phyloP scores from a whole-genome alignment of 495 filamentous ascomycete genomes.

The Cairneyella variabilis region DNA sequence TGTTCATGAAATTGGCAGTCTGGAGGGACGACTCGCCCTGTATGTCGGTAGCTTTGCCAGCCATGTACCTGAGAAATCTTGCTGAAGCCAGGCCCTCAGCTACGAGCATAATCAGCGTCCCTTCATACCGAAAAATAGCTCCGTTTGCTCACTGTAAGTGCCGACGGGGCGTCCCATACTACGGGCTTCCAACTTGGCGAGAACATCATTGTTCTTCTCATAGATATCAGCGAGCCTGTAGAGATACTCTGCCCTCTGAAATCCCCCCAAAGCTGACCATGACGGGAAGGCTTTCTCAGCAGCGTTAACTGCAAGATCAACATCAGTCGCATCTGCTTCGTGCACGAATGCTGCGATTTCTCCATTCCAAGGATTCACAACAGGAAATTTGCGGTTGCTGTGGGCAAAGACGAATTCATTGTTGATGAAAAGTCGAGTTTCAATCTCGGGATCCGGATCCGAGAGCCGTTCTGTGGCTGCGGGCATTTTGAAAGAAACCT shows the following conservation, averaged over 20 bases:
- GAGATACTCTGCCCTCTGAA: slow-evolving; percentile 67
- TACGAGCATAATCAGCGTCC: no score
- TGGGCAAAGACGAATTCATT: neutral
- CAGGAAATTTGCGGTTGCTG: neutral
- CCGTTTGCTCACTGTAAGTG: no score
- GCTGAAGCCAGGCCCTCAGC: neutral
- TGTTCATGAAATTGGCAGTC: slow-evolving; percentile 3
- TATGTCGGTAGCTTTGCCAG: slow-evolving; percentile 30
- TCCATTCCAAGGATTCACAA: neutral
- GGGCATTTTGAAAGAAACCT: no score
- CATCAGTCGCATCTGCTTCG: slow-evolving; percentile 83
- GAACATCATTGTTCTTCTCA: slow-evolving; percentile 67
- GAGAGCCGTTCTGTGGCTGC: no score
- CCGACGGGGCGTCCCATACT: no score
- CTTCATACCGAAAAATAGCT: no score
- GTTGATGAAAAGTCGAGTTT: slow-evolving; percentile 5
- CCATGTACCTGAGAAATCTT: slow-evolving; percentile 19
- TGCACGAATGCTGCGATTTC: neutral
- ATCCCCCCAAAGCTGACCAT: slow-evolving; percentile 69
- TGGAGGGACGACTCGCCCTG: slow-evolving; percentile 1
- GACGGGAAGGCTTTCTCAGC: slow-evolving; percentile 77
- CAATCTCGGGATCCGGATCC: no score
- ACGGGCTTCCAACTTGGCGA: slow-evolving; percentile 49
- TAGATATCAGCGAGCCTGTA: slow-evolving; percentile 78
- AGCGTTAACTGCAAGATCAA: slow-evolving; percentile 60